phyloP scores from a whole-genome alignment of 2,329 filamentous ascomycete genomes.

The Colletotrichum tropicicola region DNA sequence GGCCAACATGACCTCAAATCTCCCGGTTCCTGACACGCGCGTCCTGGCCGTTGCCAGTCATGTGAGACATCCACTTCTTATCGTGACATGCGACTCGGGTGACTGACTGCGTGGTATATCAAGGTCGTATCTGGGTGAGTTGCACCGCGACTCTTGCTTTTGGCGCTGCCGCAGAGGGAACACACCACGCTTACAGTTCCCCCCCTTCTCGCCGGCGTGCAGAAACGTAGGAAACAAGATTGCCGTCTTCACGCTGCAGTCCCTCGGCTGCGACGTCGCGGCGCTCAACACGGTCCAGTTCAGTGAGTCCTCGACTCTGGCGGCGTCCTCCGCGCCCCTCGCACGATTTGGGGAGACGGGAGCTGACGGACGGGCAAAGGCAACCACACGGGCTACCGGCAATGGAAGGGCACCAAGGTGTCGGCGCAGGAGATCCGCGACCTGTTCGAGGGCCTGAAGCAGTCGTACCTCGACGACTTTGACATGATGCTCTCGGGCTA shows the following conservation, averaged over 20 bases:
- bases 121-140: slow-evolving; percentile 56
- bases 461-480: slow-evolving; percentile 87
- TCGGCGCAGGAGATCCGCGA: slow-evolving; percentile 84
- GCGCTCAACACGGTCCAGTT: slow-evolving; percentile 97
- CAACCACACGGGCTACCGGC: slow-evolving; percentile 93
- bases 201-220: slow-evolving; percentile 10
- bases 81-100: slow-evolving; percentile 24
- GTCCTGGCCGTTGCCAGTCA: slow-evolving; percentile 94
- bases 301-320: slow-evolving; percentile 76
- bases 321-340: no score
- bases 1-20: slow-evolving; percentile 47
- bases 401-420: slow-evolving; percentile 85
- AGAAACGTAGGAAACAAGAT: slow-evolving; percentile 99
- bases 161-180: background rate
- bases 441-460: slow-evolving; percentile 84
- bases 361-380: slow-evolving; percentile 58
- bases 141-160: background rate
- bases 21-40: slow-evolving; percentile 64
- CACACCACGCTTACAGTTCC: background rate
- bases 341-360: no score
- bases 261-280: slow-evolving; percentile 91
- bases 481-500: slow-evolving; percentile 96
- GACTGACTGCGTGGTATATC: slow-evolving; percentile 33
- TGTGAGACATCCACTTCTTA: slow-evolving; percentile 65
- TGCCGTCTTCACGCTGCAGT: slow-evolving; percentile 93